Percentiles rank a stretch among this genome's conserved stretches.
Evolutionary conservation across 768 basidiomycete species (phyloP).

Genomic region (Trametes gibbosa): DNA sequence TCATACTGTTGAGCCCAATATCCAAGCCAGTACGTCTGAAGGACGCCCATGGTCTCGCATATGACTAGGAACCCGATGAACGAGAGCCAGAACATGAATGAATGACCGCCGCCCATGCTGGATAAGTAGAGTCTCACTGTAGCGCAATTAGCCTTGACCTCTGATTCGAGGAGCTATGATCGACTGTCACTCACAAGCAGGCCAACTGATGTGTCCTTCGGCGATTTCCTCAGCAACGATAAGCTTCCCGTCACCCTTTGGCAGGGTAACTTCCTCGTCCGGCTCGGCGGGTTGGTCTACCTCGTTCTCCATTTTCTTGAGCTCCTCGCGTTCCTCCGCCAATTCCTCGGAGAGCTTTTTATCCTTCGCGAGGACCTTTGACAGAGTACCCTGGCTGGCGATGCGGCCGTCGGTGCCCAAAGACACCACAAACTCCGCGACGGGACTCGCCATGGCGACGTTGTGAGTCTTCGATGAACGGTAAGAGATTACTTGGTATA

Average conservation of each 20-base stretch:
- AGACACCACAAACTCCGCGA: constrained; percentile 54
- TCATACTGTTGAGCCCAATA: constrained; percentile 37
- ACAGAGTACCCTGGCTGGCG: constrained; percentile 44
- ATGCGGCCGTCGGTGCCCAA: constrained; percentile 52
- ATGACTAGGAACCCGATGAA: constrained; percentile 20
- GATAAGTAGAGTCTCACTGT: constrained; percentile 32
- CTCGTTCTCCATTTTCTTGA: constrained; percentile 23
- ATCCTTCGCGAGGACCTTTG: constrained; percentile 44
- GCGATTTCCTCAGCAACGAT: constrained; percentile 37
- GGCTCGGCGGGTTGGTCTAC: constrained; percentile 18
- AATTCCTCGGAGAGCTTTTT: constrained; percentile 30
- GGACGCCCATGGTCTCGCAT: constrained; percentile 14
- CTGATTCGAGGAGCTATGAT: neutral
- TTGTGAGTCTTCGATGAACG: constrained; percentile 39
- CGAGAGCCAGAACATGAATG: constrained; percentile 29
- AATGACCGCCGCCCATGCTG: constrained; percentile 26
- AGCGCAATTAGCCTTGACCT: neutral
- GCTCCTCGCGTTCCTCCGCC: constrained; percentile 22
- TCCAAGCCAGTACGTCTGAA: constrained; percentile 36
- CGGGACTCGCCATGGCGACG: constrained; percentile 47
- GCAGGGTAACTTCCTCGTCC: constrained; percentile 4
- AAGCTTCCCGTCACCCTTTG: constrained; percentile 30
- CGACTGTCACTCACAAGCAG: constrained; percentile 35
- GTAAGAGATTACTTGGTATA: too few relatives aligned
- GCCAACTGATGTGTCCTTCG: constrained; percentile 36